A percentile compares a stretch with the other conserved stretches of the same genome.
phyloP scores from a whole-genome alignment of 2,329 filamentous ascomycete genomes.

The Monosporascus cannonballus region DNA sequence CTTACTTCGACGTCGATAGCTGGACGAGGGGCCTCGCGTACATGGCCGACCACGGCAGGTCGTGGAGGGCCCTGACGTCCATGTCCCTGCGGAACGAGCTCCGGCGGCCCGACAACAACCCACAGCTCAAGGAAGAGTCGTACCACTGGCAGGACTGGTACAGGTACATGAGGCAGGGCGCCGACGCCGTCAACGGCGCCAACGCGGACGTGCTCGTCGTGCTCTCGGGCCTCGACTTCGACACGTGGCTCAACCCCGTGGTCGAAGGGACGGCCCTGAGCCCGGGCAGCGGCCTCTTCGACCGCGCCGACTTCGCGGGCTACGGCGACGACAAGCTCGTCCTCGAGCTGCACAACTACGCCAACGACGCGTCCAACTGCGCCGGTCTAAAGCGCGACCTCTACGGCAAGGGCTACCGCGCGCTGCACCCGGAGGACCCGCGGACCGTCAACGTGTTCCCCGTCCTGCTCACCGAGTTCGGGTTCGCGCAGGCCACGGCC shows the following conservation, averaged over 20 bases:
- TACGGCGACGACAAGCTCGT: slow-evolving; percentile 47
- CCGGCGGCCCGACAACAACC: slow-evolving; percentile 35
- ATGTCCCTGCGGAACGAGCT: slow-evolving; percentile 50
- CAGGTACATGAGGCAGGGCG: slow-evolving; percentile 40
- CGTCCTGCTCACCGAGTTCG: slow-evolving; percentile 48
- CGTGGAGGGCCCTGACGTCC: slow-evolving; percentile 41
- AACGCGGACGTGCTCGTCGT: slow-evolving; percentile 51
- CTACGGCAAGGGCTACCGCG: slow-evolving; percentile 46
- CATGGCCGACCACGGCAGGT: slow-evolving; percentile 51
- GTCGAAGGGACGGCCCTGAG: slow-evolving; percentile 41
- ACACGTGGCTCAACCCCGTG: slow-evolving; percentile 47
- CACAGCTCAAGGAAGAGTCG: slow-evolving; percentile 23
- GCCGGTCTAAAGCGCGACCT: slow-evolving; percentile 38
- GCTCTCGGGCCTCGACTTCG: slow-evolving; percentile 52
- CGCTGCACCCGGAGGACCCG: slow-evolving; percentile 34
- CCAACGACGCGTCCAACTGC: slow-evolving; percentile 44
- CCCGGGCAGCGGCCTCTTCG: slow-evolving; percentile 39
- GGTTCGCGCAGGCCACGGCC: slow-evolving; percentile 40
- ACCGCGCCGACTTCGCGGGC: slow-evolving; percentile 37
- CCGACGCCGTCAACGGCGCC: slow-evolving; percentile 41
- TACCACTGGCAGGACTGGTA: slow-evolving; percentile 57
- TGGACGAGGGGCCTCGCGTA: slow-evolving; percentile 55
- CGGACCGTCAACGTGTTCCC: slow-evolving; percentile 38
- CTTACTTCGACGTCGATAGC: slow-evolving; percentile 49
- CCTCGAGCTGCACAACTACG: slow-evolving; percentile 57